Conservation (phyloP, 768 basidiomycete genomes). For the Auricularia sp. region DNA sequence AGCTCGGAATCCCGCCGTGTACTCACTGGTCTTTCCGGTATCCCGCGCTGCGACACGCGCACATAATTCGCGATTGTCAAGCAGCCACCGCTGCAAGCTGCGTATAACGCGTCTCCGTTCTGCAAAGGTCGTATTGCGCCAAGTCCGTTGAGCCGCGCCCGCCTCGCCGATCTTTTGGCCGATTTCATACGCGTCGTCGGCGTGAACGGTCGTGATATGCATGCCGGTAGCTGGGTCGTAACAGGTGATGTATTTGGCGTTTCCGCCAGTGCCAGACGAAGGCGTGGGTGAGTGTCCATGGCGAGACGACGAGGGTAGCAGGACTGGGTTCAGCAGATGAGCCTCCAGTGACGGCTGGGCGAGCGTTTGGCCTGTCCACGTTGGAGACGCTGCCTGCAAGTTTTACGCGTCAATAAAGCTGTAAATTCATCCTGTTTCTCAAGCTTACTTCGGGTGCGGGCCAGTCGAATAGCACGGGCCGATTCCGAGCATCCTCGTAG, state of each 20-base stretch:
- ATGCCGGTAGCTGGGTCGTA: slow-evolving; percentile 86
- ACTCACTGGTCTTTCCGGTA: slow-evolving; percentile 88
- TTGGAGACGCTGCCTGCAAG: slow-evolving; percentile 46
- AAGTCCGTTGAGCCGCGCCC: slow-evolving; percentile 54
- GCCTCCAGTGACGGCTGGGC: slow-evolving; percentile 51
- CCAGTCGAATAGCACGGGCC: slow-evolving; percentile 58
- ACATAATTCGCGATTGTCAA: slow-evolving; percentile 80
- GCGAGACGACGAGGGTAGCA: slow-evolving; percentile 35
- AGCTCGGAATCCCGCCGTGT: neutral
- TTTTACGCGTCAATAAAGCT: neutral
- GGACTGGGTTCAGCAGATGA: slow-evolving; percentile 45
- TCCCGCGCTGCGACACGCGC: slow-evolving; percentile 86
- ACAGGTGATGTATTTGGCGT: slow-evolving; percentile 69
- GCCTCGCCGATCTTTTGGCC: slow-evolving; percentile 59
- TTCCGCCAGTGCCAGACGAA: slow-evolving; percentile 19
- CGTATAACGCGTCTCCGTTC: slow-evolving; percentile 76
- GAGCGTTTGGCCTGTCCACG: slow-evolving; percentile 47
- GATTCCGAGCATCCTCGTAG: slow-evolving; percentile 64
- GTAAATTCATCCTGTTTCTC: slow-evolving; percentile 15
- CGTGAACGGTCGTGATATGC: slow-evolving; percentile 67
- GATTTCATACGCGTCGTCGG: slow-evolving; percentile 68
- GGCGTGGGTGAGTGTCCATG: neutral
- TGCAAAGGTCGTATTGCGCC: slow-evolving; percentile 66
- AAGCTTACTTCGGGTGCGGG: slow-evolving; percentile 44
- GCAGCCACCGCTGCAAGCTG: slow-evolving; percentile 84